A percentile compares a stretch with the other conserved stretches of the same genome.
Evolutionary conservation across 2,329 filamentous ascomycete species (phyloP).

Genomic region (Seiridium unicorne): DNA sequence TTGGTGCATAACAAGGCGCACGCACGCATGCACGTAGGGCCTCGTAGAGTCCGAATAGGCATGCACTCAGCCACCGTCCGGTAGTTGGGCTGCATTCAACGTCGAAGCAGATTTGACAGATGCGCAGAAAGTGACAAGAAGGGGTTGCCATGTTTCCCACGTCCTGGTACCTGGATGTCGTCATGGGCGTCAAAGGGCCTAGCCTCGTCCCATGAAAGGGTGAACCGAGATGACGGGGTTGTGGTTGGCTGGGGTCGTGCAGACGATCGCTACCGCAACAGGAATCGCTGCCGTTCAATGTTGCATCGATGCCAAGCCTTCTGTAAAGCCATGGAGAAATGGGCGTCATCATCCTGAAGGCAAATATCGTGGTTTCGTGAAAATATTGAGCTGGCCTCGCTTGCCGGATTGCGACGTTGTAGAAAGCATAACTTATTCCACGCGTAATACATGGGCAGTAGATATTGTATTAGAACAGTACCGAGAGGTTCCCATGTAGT

Average conservation of each 20-base stretch:
- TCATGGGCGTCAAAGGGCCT: constrained; percentile 1
- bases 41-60: not conserved
- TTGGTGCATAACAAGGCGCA: not conserved
- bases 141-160: not conserved
- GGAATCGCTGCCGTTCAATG: not conserved
- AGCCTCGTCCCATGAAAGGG: not conserved
- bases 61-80: not conserved
- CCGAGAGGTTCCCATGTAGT: no score
- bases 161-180: constrained; percentile 4
- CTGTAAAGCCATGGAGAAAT: not conserved
- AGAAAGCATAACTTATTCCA: no score
- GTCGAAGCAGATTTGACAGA: not conserved
- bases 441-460: no score
- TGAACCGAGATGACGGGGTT: not conserved
- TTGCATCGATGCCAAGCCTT: not conserved
- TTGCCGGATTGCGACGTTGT: no score
- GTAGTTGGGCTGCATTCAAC: not conserved
- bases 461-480: no score
- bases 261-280: not conserved
- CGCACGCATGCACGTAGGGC: not conserved
- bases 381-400: no score
- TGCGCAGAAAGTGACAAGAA: not conserved
- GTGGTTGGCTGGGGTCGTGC: not conserved
- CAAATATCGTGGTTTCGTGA: no score
- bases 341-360: no score